phyloP scores from a whole-genome alignment of 768 basidiomycete species.

The Mrakia frigida region DNA sequence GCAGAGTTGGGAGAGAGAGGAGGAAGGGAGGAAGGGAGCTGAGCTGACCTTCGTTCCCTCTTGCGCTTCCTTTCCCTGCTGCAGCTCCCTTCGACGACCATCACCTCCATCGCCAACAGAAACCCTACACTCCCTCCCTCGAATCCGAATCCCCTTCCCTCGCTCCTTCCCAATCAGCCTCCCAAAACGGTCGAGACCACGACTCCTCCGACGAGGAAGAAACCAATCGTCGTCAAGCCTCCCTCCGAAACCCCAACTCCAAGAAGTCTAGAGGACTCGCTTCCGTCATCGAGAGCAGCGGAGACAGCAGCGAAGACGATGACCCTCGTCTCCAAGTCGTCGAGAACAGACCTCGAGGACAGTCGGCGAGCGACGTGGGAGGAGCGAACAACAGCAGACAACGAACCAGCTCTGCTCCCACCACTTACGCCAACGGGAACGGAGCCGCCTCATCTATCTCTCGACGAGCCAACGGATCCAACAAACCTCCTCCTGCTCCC shows the following conservation, averaged over 20 bases:
- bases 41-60: not conserved
- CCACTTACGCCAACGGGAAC: not conserved
- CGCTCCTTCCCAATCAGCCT: constrained; percentile 32
- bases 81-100: constrained; percentile 28
- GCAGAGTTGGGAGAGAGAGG: not conserved
- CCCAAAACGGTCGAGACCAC: constrained; percentile 30
- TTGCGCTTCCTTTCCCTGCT: not conserved
- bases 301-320: constrained; percentile 26
- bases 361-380: constrained; percentile 12
- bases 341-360: constrained; percentile 24
- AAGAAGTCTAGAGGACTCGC: constrained; percentile 18
- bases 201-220: constrained; percentile 23
- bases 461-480: not conserved
- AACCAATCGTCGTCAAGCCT: constrained; percentile 7
- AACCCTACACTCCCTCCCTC: constrained; percentile 25
- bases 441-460: not conserved
- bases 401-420: constrained; percentile 3
- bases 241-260: constrained; percentile 5
- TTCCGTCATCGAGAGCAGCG: constrained; percentile 29
- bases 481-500: constrained; percentile 24
- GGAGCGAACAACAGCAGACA: not conserved
- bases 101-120: constrained; percentile 10
- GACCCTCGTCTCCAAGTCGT: constrained; percentile 11
- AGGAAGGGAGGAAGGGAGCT: not conserved
- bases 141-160: constrained; percentile 31